Evolutionary conservation across 2,329 filamentous ascomycete species (phyloP).

Genomic region (Nemania sp.): DNA sequence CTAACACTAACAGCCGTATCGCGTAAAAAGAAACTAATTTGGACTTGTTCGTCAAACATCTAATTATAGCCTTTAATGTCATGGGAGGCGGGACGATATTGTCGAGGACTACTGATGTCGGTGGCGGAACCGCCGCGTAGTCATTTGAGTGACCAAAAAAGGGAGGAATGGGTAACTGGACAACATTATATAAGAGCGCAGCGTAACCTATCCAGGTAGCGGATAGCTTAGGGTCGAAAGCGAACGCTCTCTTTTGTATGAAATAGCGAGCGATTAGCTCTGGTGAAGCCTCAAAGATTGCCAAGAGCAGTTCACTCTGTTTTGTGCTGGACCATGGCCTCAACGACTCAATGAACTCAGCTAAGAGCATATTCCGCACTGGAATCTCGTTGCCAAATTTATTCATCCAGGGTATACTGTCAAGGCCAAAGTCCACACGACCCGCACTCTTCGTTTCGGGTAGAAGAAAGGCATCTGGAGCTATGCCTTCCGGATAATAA

Average conservation of each 20-base stretch:
- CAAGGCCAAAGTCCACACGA: constrained; percentile 73
- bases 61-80: constrained; percentile 80
- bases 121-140: constrained; percentile 78
- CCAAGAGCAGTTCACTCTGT: constrained; percentile 83
- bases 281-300: constrained; percentile 83
- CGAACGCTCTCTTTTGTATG: constrained; percentile 80
- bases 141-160: constrained; percentile 75
- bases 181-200: constrained; percentile 84
- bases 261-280: constrained; percentile 93
- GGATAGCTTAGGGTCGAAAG: constrained; percentile 90
- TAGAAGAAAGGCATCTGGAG: constrained; percentile 61
- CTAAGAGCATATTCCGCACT: constrained; percentile 82
- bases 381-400: constrained; percentile 74
- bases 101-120: constrained; percentile 82
- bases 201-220: constrained; percentile 96
- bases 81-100: constrained; percentile 87
- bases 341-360: constrained; percentile 81
- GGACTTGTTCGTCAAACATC: constrained; percentile 82
- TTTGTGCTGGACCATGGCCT: constrained; percentile 84
- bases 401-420: constrained; percentile 77
- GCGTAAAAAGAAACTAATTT: constrained; percentile 87
- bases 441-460: constrained; percentile 58
- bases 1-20: constrained; percentile 79
- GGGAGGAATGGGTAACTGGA: constrained; percentile 78
- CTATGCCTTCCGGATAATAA: constrained; percentile 81